Conservation (phyloP, 169 alveolate species). For the Eimeria nieschulzi region DNA sequence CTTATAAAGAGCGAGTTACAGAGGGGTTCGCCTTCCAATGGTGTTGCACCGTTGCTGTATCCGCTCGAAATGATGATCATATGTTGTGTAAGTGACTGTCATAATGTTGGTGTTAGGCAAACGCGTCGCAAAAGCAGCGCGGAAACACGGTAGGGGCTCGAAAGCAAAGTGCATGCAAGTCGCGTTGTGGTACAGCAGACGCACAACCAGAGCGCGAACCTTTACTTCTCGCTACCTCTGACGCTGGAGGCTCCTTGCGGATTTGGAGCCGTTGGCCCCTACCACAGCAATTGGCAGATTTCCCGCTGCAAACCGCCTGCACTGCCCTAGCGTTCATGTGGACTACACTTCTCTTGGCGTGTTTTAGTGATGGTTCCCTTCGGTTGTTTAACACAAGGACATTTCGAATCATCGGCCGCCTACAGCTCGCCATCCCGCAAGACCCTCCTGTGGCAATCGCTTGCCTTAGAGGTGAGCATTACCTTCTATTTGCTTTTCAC, state of each 20-base stretch:
- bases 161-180: not conserved
- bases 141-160: not conserved
- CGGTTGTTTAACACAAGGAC: slow-evolving; percentile 43
- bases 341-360: slow-evolving; percentile 33
- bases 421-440: slow-evolving; percentile 25
- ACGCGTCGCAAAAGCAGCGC: not conserved
- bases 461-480: slow-evolving; percentile 56
- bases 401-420: slow-evolving; percentile 53
- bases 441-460: slow-evolving; percentile 61
- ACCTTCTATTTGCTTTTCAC: too few relatives aligned
- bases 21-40: too few relatives aligned
- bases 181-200: not conserved
- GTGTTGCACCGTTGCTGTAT: too few relatives aligned
- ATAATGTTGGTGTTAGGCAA: too few relatives aligned
- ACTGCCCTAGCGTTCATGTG: slow-evolving; percentile 60
- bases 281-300: slow-evolving; percentile 67
- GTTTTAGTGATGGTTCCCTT: slow-evolving; percentile 65
- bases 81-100: too few relatives aligned
- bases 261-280: slow-evolving; percentile 75
- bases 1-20: too few relatives aligned
- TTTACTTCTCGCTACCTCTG: slow-evolving; percentile 66
- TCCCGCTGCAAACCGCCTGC: slow-evolving; percentile 54
- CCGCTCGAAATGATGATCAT: too few relatives aligned
- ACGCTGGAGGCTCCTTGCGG: slow-evolving; percentile 35
- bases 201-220: not conserved